Conservation (phyloP, 768 basidiomycete species). For the Xerocomellus chrysenteron region DNA sequence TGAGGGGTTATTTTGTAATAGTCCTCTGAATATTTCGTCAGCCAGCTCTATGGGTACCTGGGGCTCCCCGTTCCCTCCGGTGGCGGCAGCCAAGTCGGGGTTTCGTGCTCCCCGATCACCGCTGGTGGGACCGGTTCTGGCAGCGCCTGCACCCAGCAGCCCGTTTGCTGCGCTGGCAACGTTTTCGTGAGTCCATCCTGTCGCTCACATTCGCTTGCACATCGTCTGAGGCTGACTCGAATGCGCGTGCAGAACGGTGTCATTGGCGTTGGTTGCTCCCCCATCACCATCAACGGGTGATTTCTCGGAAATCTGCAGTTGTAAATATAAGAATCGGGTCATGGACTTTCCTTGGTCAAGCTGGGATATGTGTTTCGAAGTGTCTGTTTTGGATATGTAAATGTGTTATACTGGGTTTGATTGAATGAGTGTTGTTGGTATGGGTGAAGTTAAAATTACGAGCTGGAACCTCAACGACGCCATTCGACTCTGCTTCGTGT, state of each 20-base stretch:
- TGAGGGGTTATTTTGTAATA: not conserved
- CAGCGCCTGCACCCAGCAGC: not conserved
- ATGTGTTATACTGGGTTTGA: not conserved
- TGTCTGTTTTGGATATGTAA: not conserved
- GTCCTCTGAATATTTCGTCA: not conserved
- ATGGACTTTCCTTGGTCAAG: not conserved
- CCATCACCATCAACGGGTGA: conserved; percentile 1
- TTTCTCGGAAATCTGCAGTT: not conserved
- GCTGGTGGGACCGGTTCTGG: not conserved
- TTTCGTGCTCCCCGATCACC: conserved; percentile 3
- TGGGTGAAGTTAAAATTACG: not conserved
- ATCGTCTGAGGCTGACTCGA: not conserved
- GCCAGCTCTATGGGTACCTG: not conserved
- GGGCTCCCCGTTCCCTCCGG: not conserved
- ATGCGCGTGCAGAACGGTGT: not conserved
- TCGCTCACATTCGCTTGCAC: not conserved
- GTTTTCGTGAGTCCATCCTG: not conserved
- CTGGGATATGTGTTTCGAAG: not conserved
- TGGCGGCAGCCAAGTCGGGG: not conserved
- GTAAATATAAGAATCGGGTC: not conserved
- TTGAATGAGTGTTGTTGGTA: not conserved
- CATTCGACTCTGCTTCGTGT: not conserved
- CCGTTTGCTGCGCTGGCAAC: conserved; percentile 4
- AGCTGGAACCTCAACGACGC: not conserved
- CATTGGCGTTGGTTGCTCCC: not conserved